Conservation (phyloP, 352 stramenopile species). For the Globisporangium solare region DNA sequence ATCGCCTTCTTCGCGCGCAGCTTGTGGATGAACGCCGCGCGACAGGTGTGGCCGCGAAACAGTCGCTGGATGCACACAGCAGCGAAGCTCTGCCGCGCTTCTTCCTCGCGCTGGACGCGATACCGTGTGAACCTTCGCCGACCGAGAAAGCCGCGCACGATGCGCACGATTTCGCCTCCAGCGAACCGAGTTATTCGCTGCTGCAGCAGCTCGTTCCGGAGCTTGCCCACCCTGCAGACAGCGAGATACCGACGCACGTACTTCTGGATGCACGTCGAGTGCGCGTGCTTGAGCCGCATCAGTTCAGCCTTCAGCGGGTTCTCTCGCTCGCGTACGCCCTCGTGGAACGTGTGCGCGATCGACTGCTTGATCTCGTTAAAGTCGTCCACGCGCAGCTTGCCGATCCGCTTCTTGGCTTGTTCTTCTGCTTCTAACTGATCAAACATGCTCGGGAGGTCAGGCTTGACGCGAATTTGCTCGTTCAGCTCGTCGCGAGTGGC, state of each 20-base stretch:
- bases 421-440: slow-evolving; percentile 76
- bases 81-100: slow-evolving; percentile 19
- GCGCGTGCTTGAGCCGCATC: slow-evolving; percentile 34
- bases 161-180: slow-evolving; percentile 56
- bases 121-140: slow-evolving; percentile 37
- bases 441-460: slow-evolving; percentile 71
- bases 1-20: slow-evolving; percentile 40
- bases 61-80: slow-evolving; percentile 61
- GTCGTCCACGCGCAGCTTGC: slow-evolving; percentile 35
- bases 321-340: slow-evolving; percentile 47
- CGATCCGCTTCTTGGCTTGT: slow-evolving; percentile 33
- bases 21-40: slow-evolving; percentile 36
- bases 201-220: slow-evolving; percentile 34
- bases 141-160: slow-evolving; percentile 56
- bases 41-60: slow-evolving; percentile 58
- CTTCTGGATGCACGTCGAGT: slow-evolving; percentile 51
- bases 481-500: slow-evolving; percentile 24
- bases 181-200: slow-evolving; percentile 42
- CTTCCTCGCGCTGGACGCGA: slow-evolving; percentile 15
- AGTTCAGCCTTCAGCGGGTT: slow-evolving; percentile 41
- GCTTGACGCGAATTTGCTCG: slow-evolving; percentile 27
- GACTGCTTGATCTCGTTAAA: slow-evolving; percentile 41
- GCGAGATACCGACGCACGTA: slow-evolving; percentile 55
- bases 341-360: slow-evolving; percentile 37
- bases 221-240: slow-evolving; percentile 20